Evolutionary conservation across 129 eudicot species (phyloP), one percentile per base, ranked within the genome.

Genomic region (Mikania micrantha): DNA sequence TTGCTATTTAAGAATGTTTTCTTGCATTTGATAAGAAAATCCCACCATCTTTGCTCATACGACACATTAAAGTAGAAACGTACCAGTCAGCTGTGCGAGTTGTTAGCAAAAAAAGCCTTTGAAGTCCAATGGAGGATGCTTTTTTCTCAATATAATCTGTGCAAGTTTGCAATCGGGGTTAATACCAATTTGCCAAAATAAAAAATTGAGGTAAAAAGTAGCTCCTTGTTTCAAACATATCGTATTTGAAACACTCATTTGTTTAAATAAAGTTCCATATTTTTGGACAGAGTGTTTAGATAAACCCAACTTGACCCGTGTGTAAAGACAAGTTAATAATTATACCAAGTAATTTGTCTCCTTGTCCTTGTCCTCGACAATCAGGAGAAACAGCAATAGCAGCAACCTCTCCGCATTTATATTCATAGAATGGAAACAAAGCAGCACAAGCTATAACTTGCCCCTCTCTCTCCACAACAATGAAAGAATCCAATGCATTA

Each of bases 41-140:
- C n/a, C n/a, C n/a, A n/a, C n/a, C n/a, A n/a, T n/a, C n/a, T n/a
- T n/a, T n/a, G n/a, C n/a, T n/a, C n/a, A n/a, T 13, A 54, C 10
- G 53, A 64, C 48, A 34, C 20, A n/a, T 63, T 12, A 3, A 47
- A 21, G 57, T 47, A 68, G 31, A 42, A 47, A 53, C 45, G 4
- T 83, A 91, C 98, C 98, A 93, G 73, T 93, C 98, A 45, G 95
- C 98, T 3, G 98, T 89, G 58, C 98, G 90, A 2, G 98, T 88
- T 64, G 98, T 93, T 60, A 88, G 88, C 68, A 93, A 81, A 66
- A 93, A 93, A 61, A 93, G 96, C 83, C 59, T 82, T 68, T 80
- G 81, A 41, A 93, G 71, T 71, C 95, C 98, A 24, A 84, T 82
- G 3, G 90, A 78, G 58, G 96, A 88, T 38, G 98, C 92, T 79